These are phyloP conservation scores for Aspergillus kassunensis DNA, from an alignment of 495 filamentous ascomycete genomes.

Conservation along the genomic window DNA sequence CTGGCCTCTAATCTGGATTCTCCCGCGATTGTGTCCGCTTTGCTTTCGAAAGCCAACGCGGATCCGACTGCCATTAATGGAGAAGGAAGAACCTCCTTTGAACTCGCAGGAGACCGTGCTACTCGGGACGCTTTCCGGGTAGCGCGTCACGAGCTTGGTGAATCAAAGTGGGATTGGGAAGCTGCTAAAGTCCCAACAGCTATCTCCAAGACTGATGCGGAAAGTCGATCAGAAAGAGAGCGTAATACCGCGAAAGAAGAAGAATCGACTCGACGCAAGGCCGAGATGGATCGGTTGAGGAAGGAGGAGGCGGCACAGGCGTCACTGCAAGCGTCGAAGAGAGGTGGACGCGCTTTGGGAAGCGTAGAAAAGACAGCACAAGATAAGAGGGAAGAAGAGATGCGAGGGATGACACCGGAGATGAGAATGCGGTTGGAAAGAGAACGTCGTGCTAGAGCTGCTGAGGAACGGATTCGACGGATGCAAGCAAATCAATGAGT, in stretches of 20 bases:
- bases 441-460: slow-evolving; percentile 76
- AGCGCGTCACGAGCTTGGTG: slow-evolving; percentile 76
- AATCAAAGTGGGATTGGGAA: slow-evolving; percentile 75
- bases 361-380: slow-evolving; percentile 60
- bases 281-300: slow-evolving; percentile 60
- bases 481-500: slow-evolving; percentile 38
- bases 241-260: slow-evolving; percentile 52
- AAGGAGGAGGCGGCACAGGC: slow-evolving; percentile 58
- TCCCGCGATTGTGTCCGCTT: slow-evolving; percentile 65
- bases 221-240: slow-evolving; percentile 59
- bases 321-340: slow-evolving; percentile 34
- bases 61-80: slow-evolving; percentile 67
- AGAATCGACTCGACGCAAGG: slow-evolving; percentile 56
- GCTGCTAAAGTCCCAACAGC: slow-evolving; percentile 64
- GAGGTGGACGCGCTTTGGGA: slow-evolving; percentile 47
- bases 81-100: slow-evolving; percentile 73
- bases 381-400: slow-evolving; percentile 77
- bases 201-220: slow-evolving; percentile 64
- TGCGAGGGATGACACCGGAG: slow-evolving; percentile 77
- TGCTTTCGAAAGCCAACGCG: slow-evolving; percentile 70
- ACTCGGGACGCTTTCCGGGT: slow-evolving; percentile 92
- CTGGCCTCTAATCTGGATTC: slow-evolving; percentile 76
- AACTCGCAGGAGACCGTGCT: slow-evolving; percentile 77
- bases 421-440: slow-evolving; percentile 76
- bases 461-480: slow-evolving; percentile 76